Evolutionary conservation across 495 filamentous ascomycete species (phyloP).

Genomic region (Talaromyces wortmannii): DNA sequence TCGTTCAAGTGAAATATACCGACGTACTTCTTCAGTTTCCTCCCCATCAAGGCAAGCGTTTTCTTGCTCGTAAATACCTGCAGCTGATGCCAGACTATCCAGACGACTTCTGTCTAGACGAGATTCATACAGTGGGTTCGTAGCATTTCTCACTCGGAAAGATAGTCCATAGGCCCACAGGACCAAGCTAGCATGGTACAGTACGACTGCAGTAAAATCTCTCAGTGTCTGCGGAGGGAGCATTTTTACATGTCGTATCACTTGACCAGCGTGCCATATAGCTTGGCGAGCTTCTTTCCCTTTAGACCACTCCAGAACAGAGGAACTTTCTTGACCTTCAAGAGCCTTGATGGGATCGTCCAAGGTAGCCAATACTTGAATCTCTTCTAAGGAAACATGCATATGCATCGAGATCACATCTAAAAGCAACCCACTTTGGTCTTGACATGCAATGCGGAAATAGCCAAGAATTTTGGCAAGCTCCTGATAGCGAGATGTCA

Average conservation of each 20-base stretch:
- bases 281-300: slow-evolving; percentile 45
- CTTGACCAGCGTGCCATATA: slow-evolving; percentile 58
- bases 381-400: slow-evolving; percentile 54
- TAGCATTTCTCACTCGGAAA: slow-evolving; percentile 16
- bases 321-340: slow-evolving; percentile 34
- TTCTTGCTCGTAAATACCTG: slow-evolving; percentile 1
- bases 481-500: slow-evolving; percentile 46
- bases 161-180: slow-evolving; percentile 56
- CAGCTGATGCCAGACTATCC: not conserved
- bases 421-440: slow-evolving; percentile 36
- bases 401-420: slow-evolving; percentile 54
- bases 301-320: slow-evolving; percentile 45
- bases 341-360: slow-evolving; percentile 55
- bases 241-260: slow-evolving; percentile 43
- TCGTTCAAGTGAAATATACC: slow-evolving; percentile 39
- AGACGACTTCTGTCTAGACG: slow-evolving; percentile 5
- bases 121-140: slow-evolving; percentile 6
- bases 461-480: slow-evolving; percentile 35
- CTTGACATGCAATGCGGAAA: slow-evolving; percentile 32
- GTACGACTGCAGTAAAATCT: slow-evolving; percentile 52
- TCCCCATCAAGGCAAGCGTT: slow-evolving; percentile 43
- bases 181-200: slow-evolving; percentile 53
- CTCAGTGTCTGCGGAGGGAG: slow-evolving; percentile 41
- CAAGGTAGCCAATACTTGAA: slow-evolving; percentile 58
- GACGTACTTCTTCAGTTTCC: slow-evolving; percentile 31